Evolutionary conservation across 2,329 filamentous ascomycete genomes (phyloP).

Genomic region (Lasiodiplodia theobromae): DNA sequence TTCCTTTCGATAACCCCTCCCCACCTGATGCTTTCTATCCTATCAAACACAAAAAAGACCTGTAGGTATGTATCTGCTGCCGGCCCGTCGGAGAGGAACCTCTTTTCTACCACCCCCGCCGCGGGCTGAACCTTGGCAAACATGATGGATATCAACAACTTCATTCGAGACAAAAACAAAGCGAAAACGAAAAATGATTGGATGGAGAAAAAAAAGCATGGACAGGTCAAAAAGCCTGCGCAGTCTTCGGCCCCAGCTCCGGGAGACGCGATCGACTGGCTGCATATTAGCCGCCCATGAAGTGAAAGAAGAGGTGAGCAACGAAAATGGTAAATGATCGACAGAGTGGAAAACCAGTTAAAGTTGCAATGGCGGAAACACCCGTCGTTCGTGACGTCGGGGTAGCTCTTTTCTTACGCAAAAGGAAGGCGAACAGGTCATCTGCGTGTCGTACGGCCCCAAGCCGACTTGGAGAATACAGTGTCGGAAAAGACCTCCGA

Average conservation of each 20-base stretch:
- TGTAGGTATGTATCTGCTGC: constrained; percentile 3
- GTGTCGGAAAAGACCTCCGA: constrained; percentile 17
- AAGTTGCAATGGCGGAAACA: constrained; percentile 11
- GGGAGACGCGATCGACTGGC: constrained; percentile 10
- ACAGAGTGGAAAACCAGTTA: constrained; percentile 1
- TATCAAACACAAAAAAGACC: not conserved
- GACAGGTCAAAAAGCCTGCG: not conserved
- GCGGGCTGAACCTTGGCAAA: not conserved
- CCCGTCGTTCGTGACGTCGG: constrained; percentile 22
- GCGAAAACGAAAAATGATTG: not conserved
- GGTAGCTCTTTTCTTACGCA: constrained; percentile 1
- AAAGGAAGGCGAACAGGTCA: not conserved
- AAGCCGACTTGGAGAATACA: constrained; percentile 3
- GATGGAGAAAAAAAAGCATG: not conserved
- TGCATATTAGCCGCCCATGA: constrained; percentile 16
- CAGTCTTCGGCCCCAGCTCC: not conserved
- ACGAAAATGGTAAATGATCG: not conserved
- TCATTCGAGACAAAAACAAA: not conserved
- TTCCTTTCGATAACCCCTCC: not conserved
- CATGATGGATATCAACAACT: constrained; percentile 10
- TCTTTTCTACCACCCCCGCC: not conserved
- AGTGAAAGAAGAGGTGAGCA: not conserved
- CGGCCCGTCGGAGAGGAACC: not conserved
- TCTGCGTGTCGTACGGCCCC: not conserved
- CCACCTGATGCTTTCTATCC: not conserved